Base-by-base conservation (phyloP, 768 basidiomycete genomes). In the Terana coerulea region DNA sequence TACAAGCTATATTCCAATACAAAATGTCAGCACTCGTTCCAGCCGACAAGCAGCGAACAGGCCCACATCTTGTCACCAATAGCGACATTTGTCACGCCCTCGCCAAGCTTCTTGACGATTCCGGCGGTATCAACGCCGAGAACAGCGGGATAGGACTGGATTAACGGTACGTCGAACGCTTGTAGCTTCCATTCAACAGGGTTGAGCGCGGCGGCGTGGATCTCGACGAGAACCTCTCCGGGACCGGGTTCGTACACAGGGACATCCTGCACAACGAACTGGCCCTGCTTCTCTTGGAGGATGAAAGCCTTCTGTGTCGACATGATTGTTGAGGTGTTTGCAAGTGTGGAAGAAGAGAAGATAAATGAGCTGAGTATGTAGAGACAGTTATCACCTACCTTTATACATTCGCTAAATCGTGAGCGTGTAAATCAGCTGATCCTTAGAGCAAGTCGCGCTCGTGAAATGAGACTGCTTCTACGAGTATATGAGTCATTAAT, bases 41-140 rank as follows among this genome's bases (percentile, higher is more conserved):
- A 41, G 15, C 11, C 17, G 33, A 2, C 17, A 9, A 2, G 6
- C 12, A 36, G 19, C 34, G 25, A 17, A 44, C 5, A 5, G 11
- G 53, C 64, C 41, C 59, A 70, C 72, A 77, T 70, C 47, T 61
- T 70, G 56, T 77, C 72, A 31, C 77, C 77, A 19, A 67, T 65
- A 31, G 60, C 61, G 37, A 72, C 71, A 22, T 56, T 54, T 15
- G 51, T 55, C 0, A 75, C 72, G 5, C 65, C 71, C 21, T 67
- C 62, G 12, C 75, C 76, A 22, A 74, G 59, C 7, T 61, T 60
- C 24, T 67, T 66, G 19, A 78, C 71, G 10, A 62, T 56, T 3
- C 76, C 76, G 0, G 75, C 68, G 25, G 28, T 47, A 40, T 62
- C 58, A 0, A 39, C 17, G 1, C 61, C 58, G n/a, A 57, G 34